phyloP scores from a whole-genome alignment of 352 stramenopile genomes.

The Globisporangium abappressorium region DNA sequence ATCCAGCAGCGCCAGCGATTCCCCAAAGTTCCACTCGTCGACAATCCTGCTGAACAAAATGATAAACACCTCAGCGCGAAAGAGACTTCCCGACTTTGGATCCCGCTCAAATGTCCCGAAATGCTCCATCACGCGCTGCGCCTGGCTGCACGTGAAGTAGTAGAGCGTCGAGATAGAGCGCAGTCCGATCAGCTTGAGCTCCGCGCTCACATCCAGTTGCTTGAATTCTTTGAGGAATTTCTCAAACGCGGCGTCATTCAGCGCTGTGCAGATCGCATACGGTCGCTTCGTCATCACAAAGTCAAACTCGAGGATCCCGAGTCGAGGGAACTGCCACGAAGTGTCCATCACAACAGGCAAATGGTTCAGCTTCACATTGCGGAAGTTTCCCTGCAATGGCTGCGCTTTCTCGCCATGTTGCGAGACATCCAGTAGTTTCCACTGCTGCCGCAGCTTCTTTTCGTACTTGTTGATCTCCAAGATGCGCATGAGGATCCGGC shows the following conservation, averaged over 20 bases:
- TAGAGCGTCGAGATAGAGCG: constrained; percentile 68
- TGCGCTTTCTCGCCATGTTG: constrained; percentile 43
- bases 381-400: constrained; percentile 43
- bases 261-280: constrained; percentile 50
- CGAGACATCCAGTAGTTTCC: constrained; percentile 64
- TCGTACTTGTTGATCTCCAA: constrained; percentile 64
- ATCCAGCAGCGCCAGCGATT: constrained; percentile 66
- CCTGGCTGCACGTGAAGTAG: constrained; percentile 67
- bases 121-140: constrained; percentile 75
- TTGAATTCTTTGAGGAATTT: constrained; percentile 82
- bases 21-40: constrained; percentile 66
- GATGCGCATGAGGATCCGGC: constrained; percentile 71
- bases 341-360: constrained; percentile 45
- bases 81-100: constrained; percentile 41
- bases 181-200: constrained; percentile 68
- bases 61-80: constrained; percentile 69
- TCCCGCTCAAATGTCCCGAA: constrained; percentile 74
- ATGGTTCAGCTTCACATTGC: constrained; percentile 63
- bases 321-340: constrained; percentile 58
- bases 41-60: constrained; percentile 65
- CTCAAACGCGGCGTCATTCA: constrained; percentile 66
- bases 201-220: constrained; percentile 47
- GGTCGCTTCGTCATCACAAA: constrained; percentile 62
- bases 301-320: constrained; percentile 72
- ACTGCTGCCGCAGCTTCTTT: constrained; percentile 43